phyloP scores from a whole-genome alignment of 768 basidiomycete genomes.

The Auricularia sp. region DNA sequence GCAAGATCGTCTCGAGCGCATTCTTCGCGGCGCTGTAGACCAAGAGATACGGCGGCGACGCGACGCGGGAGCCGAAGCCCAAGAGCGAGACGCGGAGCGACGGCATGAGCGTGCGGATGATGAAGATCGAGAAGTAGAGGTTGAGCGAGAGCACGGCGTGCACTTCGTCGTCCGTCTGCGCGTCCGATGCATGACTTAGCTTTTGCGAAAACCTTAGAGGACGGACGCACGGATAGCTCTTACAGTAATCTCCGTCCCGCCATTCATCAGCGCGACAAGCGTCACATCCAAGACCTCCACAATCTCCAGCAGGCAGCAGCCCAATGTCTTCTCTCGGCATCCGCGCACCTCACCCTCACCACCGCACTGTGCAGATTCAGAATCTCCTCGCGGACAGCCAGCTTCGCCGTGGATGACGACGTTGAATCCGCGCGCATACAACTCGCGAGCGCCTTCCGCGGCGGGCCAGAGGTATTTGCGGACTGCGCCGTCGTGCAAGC shows the following conservation, averaged over 20 bases:
- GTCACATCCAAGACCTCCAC: slow-evolving; percentile 7
- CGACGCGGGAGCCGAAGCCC: too few relatives aligned
- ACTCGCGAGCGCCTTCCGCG: slow-evolving; percentile 9
- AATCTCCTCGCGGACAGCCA: slow-evolving; percentile 3
- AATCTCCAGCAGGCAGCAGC: slow-evolving; percentile 3
- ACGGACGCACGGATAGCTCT: neutral
- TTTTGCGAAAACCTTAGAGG: too few relatives aligned
- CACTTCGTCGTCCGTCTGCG: slow-evolving; percentile 5
- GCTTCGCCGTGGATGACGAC: slow-evolving; percentile 10
- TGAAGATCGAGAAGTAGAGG: slow-evolving; percentile 5
- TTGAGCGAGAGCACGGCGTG: slow-evolving; percentile 4
- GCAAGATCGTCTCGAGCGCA: too few relatives aligned
- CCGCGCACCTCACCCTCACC: neutral
- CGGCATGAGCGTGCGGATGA: slow-evolving; percentile 8
- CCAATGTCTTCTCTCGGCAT: slow-evolving; percentile 5
- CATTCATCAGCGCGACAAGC: slow-evolving; percentile 6
- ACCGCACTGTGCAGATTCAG: neutral
- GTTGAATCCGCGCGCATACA: slow-evolving; percentile 8
- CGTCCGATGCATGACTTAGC: neutral
- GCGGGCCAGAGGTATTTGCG: slow-evolving; percentile 4
- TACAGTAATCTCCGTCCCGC: slow-evolving; percentile 1
- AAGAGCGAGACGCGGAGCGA: neutral
- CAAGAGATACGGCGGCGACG: too few relatives aligned
- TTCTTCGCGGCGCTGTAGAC: too few relatives aligned
- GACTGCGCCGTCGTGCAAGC: slow-evolving; percentile 3